Evolutionary conservation across 345 rosid genomes (phyloP), one percentile per base, ranked within the genome.

Genomic region (Gossypium australe): DNA sequence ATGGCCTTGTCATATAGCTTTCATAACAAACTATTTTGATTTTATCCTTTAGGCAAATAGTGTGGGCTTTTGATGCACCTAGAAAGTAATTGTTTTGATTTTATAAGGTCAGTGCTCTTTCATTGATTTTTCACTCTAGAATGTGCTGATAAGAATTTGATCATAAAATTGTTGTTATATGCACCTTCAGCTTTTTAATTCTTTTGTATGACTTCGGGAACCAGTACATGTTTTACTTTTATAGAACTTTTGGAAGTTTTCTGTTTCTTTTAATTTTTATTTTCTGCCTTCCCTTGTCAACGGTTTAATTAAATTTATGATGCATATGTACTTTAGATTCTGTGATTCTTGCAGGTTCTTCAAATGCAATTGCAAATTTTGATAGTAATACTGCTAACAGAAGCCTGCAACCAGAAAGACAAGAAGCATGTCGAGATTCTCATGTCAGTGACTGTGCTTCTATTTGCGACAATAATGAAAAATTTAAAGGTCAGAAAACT

Each of bases 281-380:
- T 18, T 4, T 71, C 18, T 18, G 18, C 25, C 61, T 20, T 20
- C 61, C 7, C 3, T 43, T 14, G 18, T 47, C 18, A 14, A 4
- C 3, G 14, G 12, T 44, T 55, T 56, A 7, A 38, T 71, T 71
- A 27, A 14, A 63, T 17, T 69, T 60, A 44, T n/a, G 27, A 52
- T 53, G 20, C 64, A 59, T 51, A 13, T 79, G 66, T 52, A 44
- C 56, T 27, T 48, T 16, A 11, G 16, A 18, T 66, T 9, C 49
- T 62, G 1, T 59, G 11, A 11, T 52, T 71, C 18, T 60, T 78
- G 67, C 63, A 79, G 83, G 73, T 75, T 73, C 74, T 60, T 53
- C 69, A 16, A 55, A 5, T 22, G 63, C 10, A 55, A 64, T 1
- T 9, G n/a, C 52, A n/a, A 56, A 18, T 41, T 62, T 2, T 44